Evolutionary conservation across 768 basidiomycete genomes (phyloP).

Genomic region (Candolleomyces aberdarensis): DNA sequence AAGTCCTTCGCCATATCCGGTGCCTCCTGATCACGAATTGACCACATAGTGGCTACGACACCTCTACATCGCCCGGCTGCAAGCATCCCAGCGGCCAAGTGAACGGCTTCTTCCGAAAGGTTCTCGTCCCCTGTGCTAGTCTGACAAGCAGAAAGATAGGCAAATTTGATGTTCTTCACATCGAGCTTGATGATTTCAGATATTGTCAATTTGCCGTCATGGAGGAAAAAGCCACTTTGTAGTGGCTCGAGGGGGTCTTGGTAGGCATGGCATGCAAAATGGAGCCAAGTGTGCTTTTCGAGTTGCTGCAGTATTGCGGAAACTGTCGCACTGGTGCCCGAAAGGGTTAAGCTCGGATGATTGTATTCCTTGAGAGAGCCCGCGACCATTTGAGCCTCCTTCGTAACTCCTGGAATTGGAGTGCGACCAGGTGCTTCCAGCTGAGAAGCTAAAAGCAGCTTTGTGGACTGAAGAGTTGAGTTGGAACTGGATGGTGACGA

Average conservation of each 20-base stretch:
- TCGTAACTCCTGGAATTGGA: conserved; percentile 8
- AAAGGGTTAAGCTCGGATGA: no score
- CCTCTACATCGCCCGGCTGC: conserved; percentile 20
- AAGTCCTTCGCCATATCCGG: conserved; percentile 25
- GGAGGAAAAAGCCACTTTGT: conserved; percentile 19
- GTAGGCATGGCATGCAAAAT: conserved; percentile 32
- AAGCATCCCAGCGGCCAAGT: conserved; percentile 39
- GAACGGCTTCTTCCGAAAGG: conserved; percentile 32
- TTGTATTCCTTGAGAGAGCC: neutral
- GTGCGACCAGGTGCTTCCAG: neutral
- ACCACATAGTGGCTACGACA: conserved; percentile 39
- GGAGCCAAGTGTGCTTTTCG: conserved; percentile 15
- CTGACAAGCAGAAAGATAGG: conserved; percentile 40
- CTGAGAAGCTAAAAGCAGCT: conserved; percentile 9
- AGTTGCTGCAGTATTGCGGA: conserved; percentile 9
- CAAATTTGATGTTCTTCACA: conserved; percentile 21
- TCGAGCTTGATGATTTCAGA: conserved; percentile 9
- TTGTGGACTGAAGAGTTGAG: no score
- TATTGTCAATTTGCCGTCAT: conserved; percentile 17
- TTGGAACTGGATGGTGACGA: no score
- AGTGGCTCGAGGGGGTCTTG: conserved; percentile 24
- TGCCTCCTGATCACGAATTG: conserved; percentile 28
- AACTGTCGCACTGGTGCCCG: conserved; percentile 4
- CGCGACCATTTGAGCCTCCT: conserved; percentile 5
- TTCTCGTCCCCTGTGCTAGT: conserved; percentile 27